A percentile compares a stretch with the other conserved stretches of the same genome.
phyloP scores from a whole-genome alignment of 2,329 filamentous ascomycete genomes.

The Nemania bipapillata region DNA sequence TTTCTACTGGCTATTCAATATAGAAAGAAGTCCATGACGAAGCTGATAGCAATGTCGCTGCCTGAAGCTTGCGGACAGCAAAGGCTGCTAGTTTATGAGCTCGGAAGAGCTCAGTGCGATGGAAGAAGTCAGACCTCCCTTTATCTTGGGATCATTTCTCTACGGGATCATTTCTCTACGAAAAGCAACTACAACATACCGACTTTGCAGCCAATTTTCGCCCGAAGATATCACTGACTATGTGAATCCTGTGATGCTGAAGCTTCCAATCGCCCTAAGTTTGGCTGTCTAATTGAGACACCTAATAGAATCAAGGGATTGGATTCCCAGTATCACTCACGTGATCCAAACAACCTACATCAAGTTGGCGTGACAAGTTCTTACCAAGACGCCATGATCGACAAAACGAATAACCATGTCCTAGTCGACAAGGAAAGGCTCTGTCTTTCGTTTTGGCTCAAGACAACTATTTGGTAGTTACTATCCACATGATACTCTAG shows the following conservation, averaged over 20 bases:
- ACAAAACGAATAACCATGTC: background rate
- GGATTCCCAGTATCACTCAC: background rate
- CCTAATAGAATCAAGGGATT: background rate
- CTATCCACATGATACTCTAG: background rate
- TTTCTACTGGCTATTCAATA: background rate
- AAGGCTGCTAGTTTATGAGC: conserved; percentile 14
- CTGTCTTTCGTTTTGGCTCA: background rate
- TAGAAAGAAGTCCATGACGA: background rate
- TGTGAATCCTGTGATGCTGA: background rate
- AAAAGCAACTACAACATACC: too few relatives aligned
- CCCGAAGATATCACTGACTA: background rate
- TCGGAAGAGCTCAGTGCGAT: background rate
- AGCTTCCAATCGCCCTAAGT: background rate
- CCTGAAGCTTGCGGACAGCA: background rate
- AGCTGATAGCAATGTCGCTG: background rate
- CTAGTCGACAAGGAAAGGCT: background rate
- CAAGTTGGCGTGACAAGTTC: background rate
- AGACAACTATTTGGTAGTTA: background rate
- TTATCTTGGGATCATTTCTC: background rate
- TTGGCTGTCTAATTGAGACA: background rate
- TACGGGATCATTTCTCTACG: background rate
- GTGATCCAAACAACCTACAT: conserved; percentile 2
- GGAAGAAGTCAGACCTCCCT: too few relatives aligned
- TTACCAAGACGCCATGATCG: background rate
- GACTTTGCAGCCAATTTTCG: background rate